These are phyloP conservation scores for Xylariaceae sp. DNA, from an alignment of 2,329 filamentous ascomycete species.

Conservation along the genomic window DNA sequence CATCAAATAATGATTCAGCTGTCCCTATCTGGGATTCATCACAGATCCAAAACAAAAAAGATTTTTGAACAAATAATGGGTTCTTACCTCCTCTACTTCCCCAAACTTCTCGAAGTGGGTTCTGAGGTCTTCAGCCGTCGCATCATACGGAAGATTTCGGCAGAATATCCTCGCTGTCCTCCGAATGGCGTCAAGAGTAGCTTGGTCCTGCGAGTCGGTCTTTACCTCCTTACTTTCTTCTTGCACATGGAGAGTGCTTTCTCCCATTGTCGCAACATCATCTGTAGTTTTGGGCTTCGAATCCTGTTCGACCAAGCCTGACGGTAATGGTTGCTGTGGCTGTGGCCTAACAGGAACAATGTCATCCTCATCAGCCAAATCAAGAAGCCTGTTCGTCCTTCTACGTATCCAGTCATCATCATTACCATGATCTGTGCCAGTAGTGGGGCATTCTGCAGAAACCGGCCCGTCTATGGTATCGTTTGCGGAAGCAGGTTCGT, in stretches of 20 bases:
- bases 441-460: slow-evolving; percentile 8
- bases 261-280: slow-evolving; percentile 10
- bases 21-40: slow-evolving; percentile 99
- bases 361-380: slow-evolving; percentile 74
- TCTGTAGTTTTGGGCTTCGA: slow-evolving; percentile 16
- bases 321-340: not conserved
- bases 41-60: slow-evolving; percentile 43
- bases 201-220: slow-evolving; percentile 28
- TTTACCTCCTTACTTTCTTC: slow-evolving; percentile 34
- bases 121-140: slow-evolving; percentile 72
- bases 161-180: slow-evolving; percentile 78
- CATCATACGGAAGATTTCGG: slow-evolving; percentile 79
- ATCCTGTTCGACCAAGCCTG: slow-evolving; percentile 1
- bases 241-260: slow-evolving; percentile 17
- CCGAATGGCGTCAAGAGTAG: slow-evolving; percentile 57
- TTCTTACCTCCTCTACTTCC: slow-evolving; percentile 79
- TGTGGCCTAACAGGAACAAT: slow-evolving; percentile 28
- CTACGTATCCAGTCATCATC: slow-evolving; percentile 92
- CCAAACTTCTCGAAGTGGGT: slow-evolving; percentile 70
- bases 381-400: slow-evolving; percentile 79
- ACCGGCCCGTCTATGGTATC: not conserved
- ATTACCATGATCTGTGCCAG: slow-evolving; percentile 52
- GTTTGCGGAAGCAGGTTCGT: not conserved
- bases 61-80: slow-evolving; percentile 24
- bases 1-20: slow-evolving; percentile 88